These are phyloP conservation scores for Dispira parvispora DNA, from an alignment of 192 early-diverging fungal species.

Conservation along the genomic window DNA sequence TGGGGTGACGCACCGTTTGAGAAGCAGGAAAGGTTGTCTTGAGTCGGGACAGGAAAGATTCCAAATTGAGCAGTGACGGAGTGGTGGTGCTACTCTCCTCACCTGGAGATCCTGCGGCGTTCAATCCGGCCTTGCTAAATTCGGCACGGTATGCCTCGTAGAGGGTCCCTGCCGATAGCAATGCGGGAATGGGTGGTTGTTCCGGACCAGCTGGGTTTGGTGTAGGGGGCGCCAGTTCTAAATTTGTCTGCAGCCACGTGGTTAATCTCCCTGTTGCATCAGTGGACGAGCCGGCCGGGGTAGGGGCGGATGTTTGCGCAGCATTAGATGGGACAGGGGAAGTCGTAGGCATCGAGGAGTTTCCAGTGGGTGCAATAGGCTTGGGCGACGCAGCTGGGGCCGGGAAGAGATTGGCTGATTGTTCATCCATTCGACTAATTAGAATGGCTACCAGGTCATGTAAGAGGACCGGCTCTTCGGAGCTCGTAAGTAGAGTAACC, in stretches of 20 bases:
- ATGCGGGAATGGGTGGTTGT: background rate
- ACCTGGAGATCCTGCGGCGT: background rate
- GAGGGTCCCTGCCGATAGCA: background rate
- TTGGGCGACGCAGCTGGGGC: background rate
- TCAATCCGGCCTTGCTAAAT: background rate
- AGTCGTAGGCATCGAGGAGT: background rate
- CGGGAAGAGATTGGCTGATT: background rate
- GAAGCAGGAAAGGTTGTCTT: background rate
- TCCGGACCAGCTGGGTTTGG: conserved; percentile 5
- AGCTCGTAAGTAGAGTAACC: too few relatives aligned
- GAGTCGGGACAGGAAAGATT: background rate
- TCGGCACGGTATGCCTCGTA: conserved; percentile 1
- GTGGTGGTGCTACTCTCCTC: background rate
- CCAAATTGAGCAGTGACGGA: background rate
- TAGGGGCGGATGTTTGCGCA: background rate
- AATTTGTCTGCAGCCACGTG: conserved; percentile 2
- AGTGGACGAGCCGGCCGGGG: background rate
- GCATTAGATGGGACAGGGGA: background rate
- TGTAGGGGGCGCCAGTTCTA: conserved; percentile 3
- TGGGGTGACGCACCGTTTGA: conserved; percentile 1
- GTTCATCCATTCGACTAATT: background rate
- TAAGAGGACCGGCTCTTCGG: too few relatives aligned
- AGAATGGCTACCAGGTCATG: background rate
- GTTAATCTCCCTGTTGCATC: background rate
- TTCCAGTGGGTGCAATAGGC: background rate